These are phyloP conservation scores for Auxenochlorella pyrenoidosa DNA, from an alignment of 139 green algal species.

Conservation along the genomic window DNA sequence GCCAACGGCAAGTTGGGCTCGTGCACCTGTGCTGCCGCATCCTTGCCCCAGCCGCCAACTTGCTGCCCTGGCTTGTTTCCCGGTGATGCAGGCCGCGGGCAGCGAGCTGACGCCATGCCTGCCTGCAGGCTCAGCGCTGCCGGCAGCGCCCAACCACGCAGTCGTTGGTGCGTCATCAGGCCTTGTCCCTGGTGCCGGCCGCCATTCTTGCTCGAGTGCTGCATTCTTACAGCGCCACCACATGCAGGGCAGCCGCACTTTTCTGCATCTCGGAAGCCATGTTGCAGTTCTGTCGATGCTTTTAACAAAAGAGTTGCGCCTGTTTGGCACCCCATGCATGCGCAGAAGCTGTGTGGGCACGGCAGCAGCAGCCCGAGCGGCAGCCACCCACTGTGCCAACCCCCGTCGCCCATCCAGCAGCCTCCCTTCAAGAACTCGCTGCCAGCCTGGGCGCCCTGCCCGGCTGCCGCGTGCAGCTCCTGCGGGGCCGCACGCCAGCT, in stretches of 20 bases:
- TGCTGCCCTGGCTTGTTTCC: no score
- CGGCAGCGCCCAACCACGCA: background rate
- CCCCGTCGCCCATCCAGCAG: background rate
- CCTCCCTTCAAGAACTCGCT: background rate
- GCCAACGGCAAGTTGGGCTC: no score
- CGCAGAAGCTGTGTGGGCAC: slow-evolving; percentile 27
- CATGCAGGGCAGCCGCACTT: no score
- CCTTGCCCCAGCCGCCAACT: no score
- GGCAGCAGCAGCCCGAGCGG: background rate
- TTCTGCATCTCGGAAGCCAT: no score
- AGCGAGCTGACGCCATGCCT: background rate
- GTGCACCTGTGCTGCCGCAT: no score
- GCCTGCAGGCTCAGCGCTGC: background rate
- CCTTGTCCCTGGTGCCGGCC: no score
- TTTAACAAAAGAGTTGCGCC: no score
- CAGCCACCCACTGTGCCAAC: background rate
- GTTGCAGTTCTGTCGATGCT: no score
- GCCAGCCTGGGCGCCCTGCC: background rate
- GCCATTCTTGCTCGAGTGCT: no score
- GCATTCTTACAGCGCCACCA: no score
- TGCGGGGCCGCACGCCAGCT: background rate
- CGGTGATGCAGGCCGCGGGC: background rate
- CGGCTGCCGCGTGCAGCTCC: slow-evolving; percentile 11
- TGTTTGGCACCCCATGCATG: background rate
- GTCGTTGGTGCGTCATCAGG: background rate